Evolutionary conservation across 1,139 yeast genomes (phyloP), one percentile per base, ranked within the genome.

Genomic region (Candida sanyaensis): DNA sequence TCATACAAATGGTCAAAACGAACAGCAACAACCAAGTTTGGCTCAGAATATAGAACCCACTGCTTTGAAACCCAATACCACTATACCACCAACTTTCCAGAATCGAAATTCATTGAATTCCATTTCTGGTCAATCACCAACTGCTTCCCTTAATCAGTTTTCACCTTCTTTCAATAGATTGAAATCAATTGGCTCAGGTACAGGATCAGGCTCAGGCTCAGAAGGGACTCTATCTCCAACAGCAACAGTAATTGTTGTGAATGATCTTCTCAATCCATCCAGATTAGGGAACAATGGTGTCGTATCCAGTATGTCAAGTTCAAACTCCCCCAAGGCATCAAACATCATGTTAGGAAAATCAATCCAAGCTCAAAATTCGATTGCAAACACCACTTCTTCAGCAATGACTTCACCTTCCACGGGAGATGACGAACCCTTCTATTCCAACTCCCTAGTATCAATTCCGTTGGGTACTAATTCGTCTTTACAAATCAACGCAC

Each of bases 381-480:
- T n/a, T 32, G 27, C 26, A 5, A 34, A 27, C 21, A 11, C 12
- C 26, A 34, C 21, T 23, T 10, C 42, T 12, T 30, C 37, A 38
- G 9, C 28, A 36, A 37, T 36, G 9, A 42, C 50, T 11, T 27
- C 40, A 13, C 30, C 49, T 8, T 44, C 49, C 7, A 58, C 47
- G 51, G 23, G 56, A 53, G 36, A 54, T 52, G 27, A 42, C 17
- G 54, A 49, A 42, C 45, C 62, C 23, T 47, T 51, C 37, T 51
- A 53, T 38, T 40, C 57, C 28, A 45, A 41, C 9, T 26, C 51
- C 23, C 50, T 60, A 33, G 68, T 69, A 6, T 55, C 68, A 5
- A 66, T 72, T 1, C 63, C 73, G 1, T 62, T 75, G 37, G 78
- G 79, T 4, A 70, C 76, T 30, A 67, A 69, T 51, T 67, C 75